A percentile compares a stretch with the other conserved stretches of the same genome.
Evolutionary conservation across 2,329 filamentous ascomycete species (phyloP).

Genomic region (Trichoderma sp.): DNA sequence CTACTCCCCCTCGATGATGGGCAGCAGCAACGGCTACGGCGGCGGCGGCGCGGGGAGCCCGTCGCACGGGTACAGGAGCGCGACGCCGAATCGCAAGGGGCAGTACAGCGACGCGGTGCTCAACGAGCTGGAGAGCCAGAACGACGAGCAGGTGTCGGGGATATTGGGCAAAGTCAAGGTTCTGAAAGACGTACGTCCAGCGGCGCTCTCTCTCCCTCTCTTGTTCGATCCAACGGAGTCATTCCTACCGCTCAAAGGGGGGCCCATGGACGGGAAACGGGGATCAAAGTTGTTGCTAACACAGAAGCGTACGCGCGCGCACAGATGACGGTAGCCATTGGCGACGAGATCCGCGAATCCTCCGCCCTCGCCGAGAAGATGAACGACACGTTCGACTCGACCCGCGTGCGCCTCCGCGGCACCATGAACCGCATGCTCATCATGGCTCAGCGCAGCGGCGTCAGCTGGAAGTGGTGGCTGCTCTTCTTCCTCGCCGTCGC

Average conservation of each 20-base stretch:
- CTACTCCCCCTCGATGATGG: conserved; percentile 50
- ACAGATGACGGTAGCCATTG: conserved; percentile 88
- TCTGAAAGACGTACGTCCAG: conserved; percentile 75
- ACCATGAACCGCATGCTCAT: conserved; percentile 97
- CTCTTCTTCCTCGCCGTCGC: conserved; percentile 83
- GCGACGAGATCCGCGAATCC: conserved; percentile 91
- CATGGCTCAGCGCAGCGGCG: conserved; percentile 93
- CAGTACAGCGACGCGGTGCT: conserved; percentile 93
- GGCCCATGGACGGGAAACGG: background rate
- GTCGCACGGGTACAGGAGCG: conserved; percentile 57
- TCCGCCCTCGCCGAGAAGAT: conserved; percentile 89
- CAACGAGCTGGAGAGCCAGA: conserved; percentile 93
- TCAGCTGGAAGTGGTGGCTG: conserved; percentile 94
- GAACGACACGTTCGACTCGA: conserved; percentile 91
- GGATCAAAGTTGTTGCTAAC: background rate
- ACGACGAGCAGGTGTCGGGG: conserved; percentile 86
- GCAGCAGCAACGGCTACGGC: conserved; percentile 30
- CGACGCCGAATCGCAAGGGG: conserved; percentile 76
- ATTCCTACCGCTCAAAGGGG: no score
- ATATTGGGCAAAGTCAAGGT: conserved; percentile 87
- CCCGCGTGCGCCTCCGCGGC: conserved; percentile 75
- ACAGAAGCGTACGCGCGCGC: background rate
- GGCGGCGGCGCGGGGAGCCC: conserved; percentile 36
- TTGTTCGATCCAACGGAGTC: no score
- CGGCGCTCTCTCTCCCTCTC: background rate